Conservation (phyloP, 805 yeast genomes). For the Suhomyces sp. region DNA sequence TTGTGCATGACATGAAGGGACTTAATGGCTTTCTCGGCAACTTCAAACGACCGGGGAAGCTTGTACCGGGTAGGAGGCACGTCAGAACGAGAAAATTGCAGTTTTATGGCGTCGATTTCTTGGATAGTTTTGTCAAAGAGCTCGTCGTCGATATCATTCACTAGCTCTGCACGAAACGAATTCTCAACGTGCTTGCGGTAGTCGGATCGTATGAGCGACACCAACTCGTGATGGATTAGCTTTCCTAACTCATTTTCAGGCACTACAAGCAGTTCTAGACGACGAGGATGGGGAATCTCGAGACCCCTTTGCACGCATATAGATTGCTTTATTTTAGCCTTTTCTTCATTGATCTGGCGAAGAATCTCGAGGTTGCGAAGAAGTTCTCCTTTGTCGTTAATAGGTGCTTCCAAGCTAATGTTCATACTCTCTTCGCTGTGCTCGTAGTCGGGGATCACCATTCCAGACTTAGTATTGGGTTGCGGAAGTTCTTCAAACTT, state of each 20-base stretch:
- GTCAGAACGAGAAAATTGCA: background rate
- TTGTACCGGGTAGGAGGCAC: background rate
- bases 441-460: slow-evolving; percentile 32
- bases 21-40: slow-evolving; percentile 14
- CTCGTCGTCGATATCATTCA: slow-evolving; percentile 34
- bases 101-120: slow-evolving; percentile 10
- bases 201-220: slow-evolving; percentile 42
- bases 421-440: slow-evolving; percentile 13
- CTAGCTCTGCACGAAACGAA: slow-evolving; percentile 12
- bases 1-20: slow-evolving; percentile 17
- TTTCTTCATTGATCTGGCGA: slow-evolving; percentile 25
- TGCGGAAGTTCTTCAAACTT: slow-evolving; percentile 30
- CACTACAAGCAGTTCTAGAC: background rate
- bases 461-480: slow-evolving; percentile 36
- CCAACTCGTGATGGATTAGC: slow-evolving; percentile 29
- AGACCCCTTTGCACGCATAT: slow-evolving; percentile 46
- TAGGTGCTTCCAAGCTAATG: slow-evolving; percentile 1
- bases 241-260: slow-evolving; percentile 11
- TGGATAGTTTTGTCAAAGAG: slow-evolving; percentile 14
- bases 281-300: slow-evolving; percentile 36
- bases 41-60: slow-evolving; percentile 15
- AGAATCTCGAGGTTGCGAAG: slow-evolving; percentile 20
- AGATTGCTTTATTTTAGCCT: slow-evolving; percentile 39
- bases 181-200: slow-evolving; percentile 28
- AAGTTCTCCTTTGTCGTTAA: slow-evolving; percentile 23